Evolutionary conservation across 331 rosid genomes (phyloP).

Genomic region (Quercus lobata): DNA sequence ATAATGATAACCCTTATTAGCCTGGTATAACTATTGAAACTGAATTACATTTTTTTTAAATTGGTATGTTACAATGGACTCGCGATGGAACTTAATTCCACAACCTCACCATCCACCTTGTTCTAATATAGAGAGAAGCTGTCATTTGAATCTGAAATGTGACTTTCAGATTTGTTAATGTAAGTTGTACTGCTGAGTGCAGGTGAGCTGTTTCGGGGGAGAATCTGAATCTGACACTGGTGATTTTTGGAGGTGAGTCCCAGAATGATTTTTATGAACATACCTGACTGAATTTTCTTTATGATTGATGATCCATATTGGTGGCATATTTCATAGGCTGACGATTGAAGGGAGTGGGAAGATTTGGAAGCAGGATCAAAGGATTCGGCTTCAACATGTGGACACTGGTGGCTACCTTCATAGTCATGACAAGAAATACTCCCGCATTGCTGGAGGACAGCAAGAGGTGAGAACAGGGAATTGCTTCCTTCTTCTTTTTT

Average conservation of each 20-base stretch:
- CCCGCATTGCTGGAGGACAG: slow-evolving; percentile 95
- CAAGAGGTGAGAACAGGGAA: slow-evolving; percentile 73
- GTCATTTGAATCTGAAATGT: slow-evolving; percentile 2
- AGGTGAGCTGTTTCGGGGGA: slow-evolving; percentile 97
- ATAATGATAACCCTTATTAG: background rate
- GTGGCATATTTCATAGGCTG: slow-evolving; percentile 43
- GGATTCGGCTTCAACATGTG: slow-evolving; percentile 80
- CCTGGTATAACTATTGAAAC: background rate
- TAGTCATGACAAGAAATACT: slow-evolving; percentile 91
- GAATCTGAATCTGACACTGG: slow-evolving; percentile 80
- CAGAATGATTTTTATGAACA: background rate
- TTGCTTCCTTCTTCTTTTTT: background rate
- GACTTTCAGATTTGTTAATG: slow-evolving; percentile 1
- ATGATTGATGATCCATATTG: slow-evolving; percentile 16
- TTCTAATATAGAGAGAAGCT: background rate
- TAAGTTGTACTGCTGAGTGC: slow-evolving; percentile 6
- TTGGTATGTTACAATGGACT: background rate
- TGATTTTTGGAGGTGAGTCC: slow-evolving; percentile 81
- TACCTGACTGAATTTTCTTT: slow-evolving; percentile 4
- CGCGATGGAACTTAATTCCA: background rate
- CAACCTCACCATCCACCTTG: no score
- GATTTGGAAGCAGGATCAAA: slow-evolving; percentile 96
- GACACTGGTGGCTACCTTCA: slow-evolving; percentile 77
- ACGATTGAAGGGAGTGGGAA: slow-evolving; percentile 79
- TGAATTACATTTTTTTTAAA: background rate